phyloP scores from a whole-genome alignment of 768 basidiomycete species.

The Neoboletus brunneissimus region DNA sequence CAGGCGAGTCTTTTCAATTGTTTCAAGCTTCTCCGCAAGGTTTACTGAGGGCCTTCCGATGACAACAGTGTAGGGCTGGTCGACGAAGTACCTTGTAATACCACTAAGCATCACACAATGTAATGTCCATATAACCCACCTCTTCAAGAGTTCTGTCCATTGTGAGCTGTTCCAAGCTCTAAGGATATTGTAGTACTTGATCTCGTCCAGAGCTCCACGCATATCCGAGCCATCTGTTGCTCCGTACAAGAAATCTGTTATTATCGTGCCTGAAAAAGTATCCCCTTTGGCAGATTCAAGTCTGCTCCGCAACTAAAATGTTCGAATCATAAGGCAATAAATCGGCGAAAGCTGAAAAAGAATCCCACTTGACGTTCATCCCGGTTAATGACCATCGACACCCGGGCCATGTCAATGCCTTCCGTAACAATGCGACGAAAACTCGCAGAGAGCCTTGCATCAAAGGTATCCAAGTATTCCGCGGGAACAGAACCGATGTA shows the following conservation, averaged over 20 bases:
- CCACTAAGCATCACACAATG: conserved; percentile 8
- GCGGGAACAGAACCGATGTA: conserved; percentile 83
- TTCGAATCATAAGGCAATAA: conserved; percentile 1
- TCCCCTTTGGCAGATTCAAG: conserved; percentile 83
- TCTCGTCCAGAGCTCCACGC: conserved; percentile 68
- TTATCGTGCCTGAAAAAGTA: conserved; percentile 69
- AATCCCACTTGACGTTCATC: conserved; percentile 78
- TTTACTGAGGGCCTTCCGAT: conserved; percentile 85
- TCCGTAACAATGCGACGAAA: conserved; percentile 65
- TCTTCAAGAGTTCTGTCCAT: conserved; percentile 75
- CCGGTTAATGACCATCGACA: conserved; percentile 80
- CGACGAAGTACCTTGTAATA: conserved; percentile 68
- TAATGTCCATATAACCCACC: conserved; percentile 45
- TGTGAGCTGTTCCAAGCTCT: conserved; percentile 68
- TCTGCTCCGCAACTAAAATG: conserved; percentile 70
- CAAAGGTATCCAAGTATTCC: conserved; percentile 72
- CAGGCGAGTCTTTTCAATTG: conserved; percentile 76
- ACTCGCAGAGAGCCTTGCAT: conserved; percentile 62
- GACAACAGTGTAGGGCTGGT: conserved; percentile 70
- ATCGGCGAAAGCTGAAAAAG: background rate
- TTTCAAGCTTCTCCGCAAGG: conserved; percentile 77
- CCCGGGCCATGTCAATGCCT: conserved; percentile 88
- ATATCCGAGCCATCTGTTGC: conserved; percentile 79
- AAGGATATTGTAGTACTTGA: conserved; percentile 65
- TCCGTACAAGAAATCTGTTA: conserved; percentile 86